These are phyloP conservation scores for Daedaleopsis nitida DNA, from an alignment of 768 basidiomycete species.

Conservation along the genomic window DNA sequence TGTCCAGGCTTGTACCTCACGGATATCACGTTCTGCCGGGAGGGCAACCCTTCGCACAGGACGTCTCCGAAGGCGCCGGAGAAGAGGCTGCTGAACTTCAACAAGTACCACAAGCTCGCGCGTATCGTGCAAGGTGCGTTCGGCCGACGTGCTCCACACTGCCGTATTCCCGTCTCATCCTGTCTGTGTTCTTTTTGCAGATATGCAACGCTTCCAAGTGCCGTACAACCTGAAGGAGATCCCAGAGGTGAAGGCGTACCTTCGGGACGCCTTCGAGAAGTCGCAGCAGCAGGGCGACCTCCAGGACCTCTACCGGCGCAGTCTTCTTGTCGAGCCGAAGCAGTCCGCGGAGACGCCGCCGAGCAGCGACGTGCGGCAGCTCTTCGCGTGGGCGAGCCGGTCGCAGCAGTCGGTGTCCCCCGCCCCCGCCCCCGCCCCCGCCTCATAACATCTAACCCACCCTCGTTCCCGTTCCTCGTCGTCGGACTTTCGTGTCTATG, in stretches of 20 bases:
- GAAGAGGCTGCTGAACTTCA: slow-evolving; percentile 90
- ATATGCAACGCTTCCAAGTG: slow-evolving; percentile 92
- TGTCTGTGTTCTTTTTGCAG: slow-evolving; percentile 37
- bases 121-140: slow-evolving; percentile 75
- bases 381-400: slow-evolving; percentile 78
- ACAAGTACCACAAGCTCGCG: slow-evolving; percentile 92
- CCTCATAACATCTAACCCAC: slow-evolving; percentile 25
- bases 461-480: not conserved
- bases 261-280: slow-evolving; percentile 73
- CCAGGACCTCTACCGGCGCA: slow-evolving; percentile 79
- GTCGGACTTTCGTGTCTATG: not conserved
- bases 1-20: slow-evolving; percentile 77
- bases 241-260: slow-evolving; percentile 83
- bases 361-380: slow-evolving; percentile 69
- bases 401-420: slow-evolving; percentile 44
- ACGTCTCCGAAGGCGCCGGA: slow-evolving; percentile 73
- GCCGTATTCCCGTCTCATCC: not conserved
- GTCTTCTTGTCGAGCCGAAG: slow-evolving; percentile 77
- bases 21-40: slow-evolving; percentile 93
- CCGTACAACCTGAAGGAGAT: slow-evolving; percentile 87
- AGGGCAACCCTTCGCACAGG: slow-evolving; percentile 88
- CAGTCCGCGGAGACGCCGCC: slow-evolving; percentile 72
- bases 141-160: slow-evolving; percentile 2
- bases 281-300: slow-evolving; percentile 79
- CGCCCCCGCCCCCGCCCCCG: slow-evolving; percentile 39